These are phyloP conservation scores for Dictyostelium firmibasis DNA, from an alignment of 78 protist genomes.

Conservation along the genomic window DNA sequence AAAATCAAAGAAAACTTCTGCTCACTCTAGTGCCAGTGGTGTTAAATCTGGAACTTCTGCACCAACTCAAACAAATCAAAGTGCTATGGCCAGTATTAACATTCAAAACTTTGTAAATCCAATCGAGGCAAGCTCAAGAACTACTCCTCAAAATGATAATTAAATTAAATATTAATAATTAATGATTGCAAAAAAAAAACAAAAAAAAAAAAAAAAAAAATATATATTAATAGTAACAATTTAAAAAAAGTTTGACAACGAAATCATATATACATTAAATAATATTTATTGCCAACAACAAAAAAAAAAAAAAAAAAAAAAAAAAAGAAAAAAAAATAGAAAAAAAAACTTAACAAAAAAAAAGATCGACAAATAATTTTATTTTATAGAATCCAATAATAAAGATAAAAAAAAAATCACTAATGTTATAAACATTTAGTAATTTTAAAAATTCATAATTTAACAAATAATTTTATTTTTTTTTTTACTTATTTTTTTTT, in stretches of 20 bases:
- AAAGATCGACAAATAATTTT: not conserved
- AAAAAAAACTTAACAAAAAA: too few species aligned
- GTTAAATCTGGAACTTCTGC: not conserved
- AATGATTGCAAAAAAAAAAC: too few species aligned
- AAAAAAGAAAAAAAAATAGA: too few species aligned
- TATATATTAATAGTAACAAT: not conserved
- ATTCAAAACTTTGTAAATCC: slow-evolving; percentile 46
- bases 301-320: too few species aligned
- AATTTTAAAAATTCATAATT: too few species aligned
- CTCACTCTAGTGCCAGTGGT: not conserved
- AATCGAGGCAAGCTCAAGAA: slow-evolving; percentile 5
- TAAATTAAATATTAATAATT: not conserved
- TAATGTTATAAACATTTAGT: too few species aligned
- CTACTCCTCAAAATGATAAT: not conserved
- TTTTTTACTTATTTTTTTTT: too few species aligned
- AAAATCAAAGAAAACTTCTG: not conserved
- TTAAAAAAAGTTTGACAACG: not conserved
- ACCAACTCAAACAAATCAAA: not conserved
- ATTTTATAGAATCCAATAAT: not conserved
- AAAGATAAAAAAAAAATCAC: too few species aligned
- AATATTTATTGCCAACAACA: not conserved
- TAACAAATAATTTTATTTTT: too few species aligned
- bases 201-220: too few species aligned
- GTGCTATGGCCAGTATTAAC: not conserved
- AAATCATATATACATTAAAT: not conserved